A percentile compares a stretch with the other conserved stretches of the same genome.
Evolutionary conservation across 164 flowering plant genomes (phyloP).

Genomic region (Liquidambar formosana): DNA sequence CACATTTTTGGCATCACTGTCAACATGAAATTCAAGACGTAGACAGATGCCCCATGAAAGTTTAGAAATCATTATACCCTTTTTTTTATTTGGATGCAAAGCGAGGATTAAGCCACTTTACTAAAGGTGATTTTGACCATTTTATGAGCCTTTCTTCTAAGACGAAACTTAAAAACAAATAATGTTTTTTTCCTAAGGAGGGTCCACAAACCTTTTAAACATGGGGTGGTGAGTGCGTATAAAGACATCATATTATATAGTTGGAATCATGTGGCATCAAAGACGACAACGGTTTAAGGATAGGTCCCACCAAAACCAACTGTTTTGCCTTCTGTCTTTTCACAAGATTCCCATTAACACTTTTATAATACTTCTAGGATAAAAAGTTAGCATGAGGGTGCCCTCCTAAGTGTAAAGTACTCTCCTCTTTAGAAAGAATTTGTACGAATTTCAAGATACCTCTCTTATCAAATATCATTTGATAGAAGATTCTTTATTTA

Average conservation of each 20-base stretch:
- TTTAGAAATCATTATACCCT: conserved; percentile 4
- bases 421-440: too few species aligned
- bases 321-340: neutral
- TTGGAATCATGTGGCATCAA: conserved; percentile 17
- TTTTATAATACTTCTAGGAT: too few species aligned
- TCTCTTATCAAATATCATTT: too few species aligned
- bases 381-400: too few species aligned
- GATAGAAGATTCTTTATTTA: too few species aligned
- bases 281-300: neutral
- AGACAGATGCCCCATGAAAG: neutral
- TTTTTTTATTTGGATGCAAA: conserved; percentile 11
- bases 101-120: neutral
- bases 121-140: conserved; percentile 15
- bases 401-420: too few species aligned
- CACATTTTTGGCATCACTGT: too few species aligned
- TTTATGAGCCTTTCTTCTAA: neutral
- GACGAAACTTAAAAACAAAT: neutral
- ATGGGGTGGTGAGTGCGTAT: conserved; percentile 27
- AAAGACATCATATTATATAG: conserved; percentile 9
- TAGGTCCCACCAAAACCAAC: conserved; percentile 8
- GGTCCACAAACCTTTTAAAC: conserved; percentile 2
- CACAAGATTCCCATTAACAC: conserved; percentile 16
- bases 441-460: too few species aligned
- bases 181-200: conserved; percentile 3
- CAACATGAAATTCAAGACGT: too few species aligned